Base-by-base conservation (phyloP, 768 basidiomycete species). In the Lactifluus echinatus region DNA sequence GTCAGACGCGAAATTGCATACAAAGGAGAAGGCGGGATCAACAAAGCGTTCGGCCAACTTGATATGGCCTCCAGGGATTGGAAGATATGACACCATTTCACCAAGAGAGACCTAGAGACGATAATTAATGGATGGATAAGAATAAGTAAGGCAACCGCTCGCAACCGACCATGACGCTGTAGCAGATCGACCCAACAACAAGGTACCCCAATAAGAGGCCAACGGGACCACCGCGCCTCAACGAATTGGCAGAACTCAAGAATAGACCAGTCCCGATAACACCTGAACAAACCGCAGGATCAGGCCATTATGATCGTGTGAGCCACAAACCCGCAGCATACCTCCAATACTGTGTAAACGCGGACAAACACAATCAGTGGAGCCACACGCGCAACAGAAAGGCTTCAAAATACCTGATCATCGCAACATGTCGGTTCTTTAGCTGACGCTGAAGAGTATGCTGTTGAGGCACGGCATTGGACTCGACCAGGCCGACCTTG, bases 1-100 rank as follows among this genome's bases (percentile, higher is more conserved):
- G 10, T n/a, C n/a, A n/a, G n/a, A n/a, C n/a, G n/a, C 21, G 12
- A 19, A 36, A 36, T n/a, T 2, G 28, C 52, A 8, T 47, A 61
- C 60, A n/a, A 74, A 75, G n/a, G 87, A 85, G 58, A 88, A 73
- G 1, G 87, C 84, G 15, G 81, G 84, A 59, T 89, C 80, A 8
- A 92, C 84, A 64, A 92, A 93, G 31, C 89, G 85, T 67, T 85
- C 89, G 0, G 89, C 84, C 17, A 92, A 71, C 58, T 76, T 87
- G 69, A 91, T 89, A 63, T 90, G 88, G 42, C 82, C 89, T 56
- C 89, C 89, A 26, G 87, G 77, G 49, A 92, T 76, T 0, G 89
- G 89, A 5, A 92, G 76, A 68, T 76, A 91, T 0, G 88, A 81
- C 45, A 91, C 66, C 89, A 87, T 86, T 72, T 86, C 84, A 8